These are phyloP conservation scores for Pyrenochaeta sp. DNA, from an alignment of 2,329 filamentous ascomycete genomes.

Conservation along the genomic window DNA sequence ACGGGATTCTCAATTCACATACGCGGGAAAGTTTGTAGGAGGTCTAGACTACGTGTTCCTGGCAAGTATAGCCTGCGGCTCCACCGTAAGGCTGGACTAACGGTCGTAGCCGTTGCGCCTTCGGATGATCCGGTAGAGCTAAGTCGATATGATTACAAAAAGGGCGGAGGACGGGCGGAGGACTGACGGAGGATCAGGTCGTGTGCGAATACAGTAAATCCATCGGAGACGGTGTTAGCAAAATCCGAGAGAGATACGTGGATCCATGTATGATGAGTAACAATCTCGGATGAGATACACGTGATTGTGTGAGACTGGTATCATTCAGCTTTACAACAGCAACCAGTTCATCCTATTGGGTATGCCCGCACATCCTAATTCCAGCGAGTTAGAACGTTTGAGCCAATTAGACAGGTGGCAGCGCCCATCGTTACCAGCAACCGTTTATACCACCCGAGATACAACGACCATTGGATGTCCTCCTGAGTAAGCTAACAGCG, in stretches of 20 bases:
- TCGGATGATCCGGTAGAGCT: not conserved
- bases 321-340: not conserved
- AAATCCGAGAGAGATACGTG: not conserved
- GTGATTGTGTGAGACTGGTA: not conserved
- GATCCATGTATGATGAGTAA: not conserved
- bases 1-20: not conserved
- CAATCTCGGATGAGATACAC: not conserved
- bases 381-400: not conserved
- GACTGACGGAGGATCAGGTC: not conserved
- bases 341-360: not conserved
- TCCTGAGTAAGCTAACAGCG: conserved; percentile 20
- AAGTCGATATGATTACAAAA: not conserved
- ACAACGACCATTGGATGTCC: not conserved
- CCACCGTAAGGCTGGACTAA: not conserved
- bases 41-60: not conserved
- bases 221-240: not conserved
- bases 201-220: not conserved
- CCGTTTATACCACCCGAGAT: not conserved
- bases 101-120: not conserved
- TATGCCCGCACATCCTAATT: not conserved
- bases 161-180: not conserved
- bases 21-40: not conserved
- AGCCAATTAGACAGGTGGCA: not conserved
- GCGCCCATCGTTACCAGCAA: not conserved
- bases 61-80: not conserved